A percentile compares a stretch with the other conserved stretches of the same genome.
Conservation (phyloP, 169 alveolate species). For the Theileria annulata region DNA sequence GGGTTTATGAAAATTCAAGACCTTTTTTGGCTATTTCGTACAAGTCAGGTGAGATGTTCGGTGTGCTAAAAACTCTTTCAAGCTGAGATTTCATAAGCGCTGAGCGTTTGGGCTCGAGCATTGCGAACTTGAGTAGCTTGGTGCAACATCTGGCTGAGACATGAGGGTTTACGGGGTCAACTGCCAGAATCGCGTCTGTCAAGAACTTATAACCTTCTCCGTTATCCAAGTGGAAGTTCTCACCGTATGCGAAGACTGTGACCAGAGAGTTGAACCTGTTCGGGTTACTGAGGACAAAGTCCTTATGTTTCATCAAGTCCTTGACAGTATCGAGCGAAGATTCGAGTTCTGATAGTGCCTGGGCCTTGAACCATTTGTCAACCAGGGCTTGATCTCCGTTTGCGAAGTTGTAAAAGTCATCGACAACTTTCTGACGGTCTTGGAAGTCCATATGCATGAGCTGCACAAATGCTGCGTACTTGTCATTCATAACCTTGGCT, state of each 20-base stretch:
- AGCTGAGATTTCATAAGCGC: constrained; percentile 67
- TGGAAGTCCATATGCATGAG: constrained; percentile 63
- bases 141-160: constrained; percentile 75
- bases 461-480: constrained; percentile 52
- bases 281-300: constrained; percentile 75
- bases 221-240: constrained; percentile 73
- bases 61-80: constrained; percentile 60
- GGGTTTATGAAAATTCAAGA: constrained; percentile 23
- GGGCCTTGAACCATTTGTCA: constrained; percentile 77
- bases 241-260: constrained; percentile 75
- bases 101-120: constrained; percentile 65
- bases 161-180: constrained; percentile 77
- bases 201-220: constrained; percentile 83
- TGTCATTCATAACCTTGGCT: constrained; percentile 55
- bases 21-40: constrained; percentile 72
- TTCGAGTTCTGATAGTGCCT: constrained; percentile 67
- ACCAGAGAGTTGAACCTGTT: constrained; percentile 76
- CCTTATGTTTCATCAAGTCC: constrained; percentile 60
- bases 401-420: constrained; percentile 60
- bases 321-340: constrained; percentile 68
- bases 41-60: constrained; percentile 70
- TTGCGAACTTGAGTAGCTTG: constrained; percentile 71
- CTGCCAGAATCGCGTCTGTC: constrained; percentile 77
- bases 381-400: constrained; percentile 67
- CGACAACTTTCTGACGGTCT: constrained; percentile 33